Percentiles rank a stretch among this genome's conserved stretches.
Conservation (phyloP, 2,329 filamentous ascomycete genomes). For the Claviceps maximensis region DNA sequence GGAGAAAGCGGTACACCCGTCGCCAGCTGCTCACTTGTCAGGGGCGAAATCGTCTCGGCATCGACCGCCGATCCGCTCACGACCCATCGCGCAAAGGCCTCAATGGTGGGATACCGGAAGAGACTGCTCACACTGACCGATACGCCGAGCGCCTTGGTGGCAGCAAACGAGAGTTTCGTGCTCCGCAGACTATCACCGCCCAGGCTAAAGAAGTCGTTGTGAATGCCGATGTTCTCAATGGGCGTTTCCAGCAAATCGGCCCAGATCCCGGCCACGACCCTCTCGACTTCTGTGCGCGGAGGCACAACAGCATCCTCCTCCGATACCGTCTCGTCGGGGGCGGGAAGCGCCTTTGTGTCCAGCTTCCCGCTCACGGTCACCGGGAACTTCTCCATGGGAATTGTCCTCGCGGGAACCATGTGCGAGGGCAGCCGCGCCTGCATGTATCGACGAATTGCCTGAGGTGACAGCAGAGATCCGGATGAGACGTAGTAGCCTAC, state of each 20-base stretch:
- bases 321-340: neutral
- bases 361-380: neutral
- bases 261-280: neutral
- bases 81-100: neutral
- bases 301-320: neutral
- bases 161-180: neutral
- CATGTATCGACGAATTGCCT: neutral
- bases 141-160: neutral
- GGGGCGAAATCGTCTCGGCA: neutral
- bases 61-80: neutral
- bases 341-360: neutral
- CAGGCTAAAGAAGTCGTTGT: conserved; percentile 1
- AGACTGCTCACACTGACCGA: neutral
- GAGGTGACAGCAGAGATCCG: neutral
- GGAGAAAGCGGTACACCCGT: neutral
- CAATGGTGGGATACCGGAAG: neutral
- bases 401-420: neutral
- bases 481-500: conserved; percentile 1
- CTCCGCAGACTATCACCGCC: neutral
- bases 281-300: neutral
- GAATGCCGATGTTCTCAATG: neutral
- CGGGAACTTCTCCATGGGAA: neutral
- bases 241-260: neutral
- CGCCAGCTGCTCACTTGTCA: neutral
- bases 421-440: neutral